Percentiles rank a stretch among this genome's conserved stretches.
phyloP scores from a whole-genome alignment of 2,329 filamentous ascomycete species.

The Trichoderma aggressivum region DNA sequence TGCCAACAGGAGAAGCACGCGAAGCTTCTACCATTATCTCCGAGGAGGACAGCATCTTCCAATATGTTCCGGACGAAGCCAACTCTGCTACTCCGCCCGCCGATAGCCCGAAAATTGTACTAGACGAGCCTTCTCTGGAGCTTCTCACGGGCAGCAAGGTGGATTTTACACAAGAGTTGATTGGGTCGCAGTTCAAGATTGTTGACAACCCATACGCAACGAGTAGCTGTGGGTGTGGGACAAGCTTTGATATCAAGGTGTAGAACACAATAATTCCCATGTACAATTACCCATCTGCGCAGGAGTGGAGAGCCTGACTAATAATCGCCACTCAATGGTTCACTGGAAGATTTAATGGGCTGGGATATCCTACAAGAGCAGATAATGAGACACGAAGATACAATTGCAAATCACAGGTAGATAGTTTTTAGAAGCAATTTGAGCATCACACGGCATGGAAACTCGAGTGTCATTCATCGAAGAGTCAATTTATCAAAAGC shows the following conservation, averaged over 20 bases:
- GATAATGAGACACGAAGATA: background rate
- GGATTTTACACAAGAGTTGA: conserved; percentile 94
- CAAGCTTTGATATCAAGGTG: conserved; percentile 90
- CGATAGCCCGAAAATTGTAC: conserved; percentile 69
- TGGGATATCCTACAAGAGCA: background rate
- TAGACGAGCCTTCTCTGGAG: conserved; percentile 84
- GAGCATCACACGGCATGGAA: conserved; percentile 27
- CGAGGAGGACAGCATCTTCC: conserved; percentile 86
- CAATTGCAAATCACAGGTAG: background rate
- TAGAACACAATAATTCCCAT: conserved; percentile 27
- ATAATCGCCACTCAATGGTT: background rate
- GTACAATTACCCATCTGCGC: background rate
- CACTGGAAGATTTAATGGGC: background rate
- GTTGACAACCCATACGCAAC: conserved; percentile 87
- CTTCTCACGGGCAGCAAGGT: conserved; percentile 90
- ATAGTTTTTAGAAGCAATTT: background rate
- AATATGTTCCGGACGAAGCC: conserved; percentile 56
- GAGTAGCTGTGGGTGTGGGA: conserved; percentile 95
- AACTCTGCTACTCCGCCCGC: conserved; percentile 28
- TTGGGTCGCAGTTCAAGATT: conserved; percentile 87
- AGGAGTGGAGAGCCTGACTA: background rate
- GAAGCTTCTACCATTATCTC: conserved; percentile 39
- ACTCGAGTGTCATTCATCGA: conserved; percentile 41
- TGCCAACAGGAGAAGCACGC: conserved; percentile 42
- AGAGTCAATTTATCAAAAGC: conserved; percentile 38